These are phyloP conservation scores for Nakaseomyces sp. DNA, from an alignment of 1,139 yeast species.

Conservation along the genomic window DNA sequence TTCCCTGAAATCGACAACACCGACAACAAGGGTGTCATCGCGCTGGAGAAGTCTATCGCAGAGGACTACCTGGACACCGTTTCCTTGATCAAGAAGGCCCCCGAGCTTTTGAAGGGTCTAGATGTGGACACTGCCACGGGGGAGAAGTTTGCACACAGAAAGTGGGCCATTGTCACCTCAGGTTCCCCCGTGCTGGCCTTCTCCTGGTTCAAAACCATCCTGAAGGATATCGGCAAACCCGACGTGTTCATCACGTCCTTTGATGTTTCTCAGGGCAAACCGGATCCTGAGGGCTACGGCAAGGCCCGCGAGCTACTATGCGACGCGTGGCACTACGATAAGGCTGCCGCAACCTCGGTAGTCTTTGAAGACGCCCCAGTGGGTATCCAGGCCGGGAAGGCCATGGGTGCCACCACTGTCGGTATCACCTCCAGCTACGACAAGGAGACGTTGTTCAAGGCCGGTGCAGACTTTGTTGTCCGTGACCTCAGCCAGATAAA, in stretches of 20 bases:
- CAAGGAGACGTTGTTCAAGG: slow-evolving; percentile 49
- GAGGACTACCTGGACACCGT: slow-evolving; percentile 57
- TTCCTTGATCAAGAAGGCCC: slow-evolving; percentile 59
- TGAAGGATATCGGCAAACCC: slow-evolving; percentile 44
- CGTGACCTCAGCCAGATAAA: slow-evolving; percentile 45
- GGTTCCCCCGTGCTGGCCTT: slow-evolving; percentile 62
- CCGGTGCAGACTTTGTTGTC: slow-evolving; percentile 72
- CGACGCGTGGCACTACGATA: slow-evolving; percentile 39
- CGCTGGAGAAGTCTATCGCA: slow-evolving; percentile 59
- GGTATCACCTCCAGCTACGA: slow-evolving; percentile 68
- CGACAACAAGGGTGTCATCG: slow-evolving; percentile 43
- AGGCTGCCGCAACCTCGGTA: slow-evolving; percentile 36
- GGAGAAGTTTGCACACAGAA: slow-evolving; percentile 33
- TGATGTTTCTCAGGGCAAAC: slow-evolving; percentile 62
- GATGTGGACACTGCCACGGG: slow-evolving; percentile 28
- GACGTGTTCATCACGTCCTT: slow-evolving; percentile 66
- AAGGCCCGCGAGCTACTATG: slow-evolving; percentile 39
- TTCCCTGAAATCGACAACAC: slow-evolving; percentile 57
- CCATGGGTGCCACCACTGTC: slow-evolving; percentile 64
- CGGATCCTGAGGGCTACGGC: slow-evolving; percentile 67
- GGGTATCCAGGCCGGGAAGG: slow-evolving; percentile 69
- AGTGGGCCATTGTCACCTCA: slow-evolving; percentile 74
- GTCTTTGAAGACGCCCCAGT: slow-evolving; percentile 83
- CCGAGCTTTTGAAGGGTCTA: slow-evolving; percentile 46
- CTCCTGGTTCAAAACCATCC: slow-evolving; percentile 46